Evolutionary conservation across 2,329 filamentous ascomycete species (phyloP), one percentile per base, ranked within the genome.

Genomic region (Xylaria polymorpha): DNA sequence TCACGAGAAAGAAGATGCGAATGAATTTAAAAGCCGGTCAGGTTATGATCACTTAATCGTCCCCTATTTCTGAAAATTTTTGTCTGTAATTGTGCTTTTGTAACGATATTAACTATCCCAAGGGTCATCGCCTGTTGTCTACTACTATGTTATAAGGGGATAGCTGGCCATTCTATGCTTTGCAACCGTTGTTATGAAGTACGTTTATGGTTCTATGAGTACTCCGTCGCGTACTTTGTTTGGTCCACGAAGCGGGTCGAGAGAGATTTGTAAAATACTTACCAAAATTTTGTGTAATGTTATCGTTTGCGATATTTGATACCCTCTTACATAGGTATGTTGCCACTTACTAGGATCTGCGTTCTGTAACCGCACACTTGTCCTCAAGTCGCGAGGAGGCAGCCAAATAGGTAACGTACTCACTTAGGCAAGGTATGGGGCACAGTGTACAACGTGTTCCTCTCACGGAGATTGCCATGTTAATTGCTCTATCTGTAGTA

Each of bases 1-100:
- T 51, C 50, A 59, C 32, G 60, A 66, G 43, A 63, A 63, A 66
- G 48, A 59, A 66, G 59, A 66, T 58, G 66, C 37, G 46, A 69
- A 71, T 55, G 66, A 71, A 61, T 32, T 58, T 57, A 39, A 58
- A 61, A 64, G 18, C 15, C 29, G n/a, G 41, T 44, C 50, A 50
- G 18, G 25, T 48, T 62, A 61, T 66, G 61, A 64, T 66, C 32
- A 53, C 18, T 39, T 41, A 56, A n/a, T 39, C 1, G 8, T 12
- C 15, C 15, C 43, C 32, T 32, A 4, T 48, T 53, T 14, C 22
- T 43, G 14, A 22, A 60, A 10, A 29, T 29, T 12, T 12, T 20
- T 9, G 9, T 53, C 2, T 35, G 50, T 66, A 50, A 58, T 35
- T 58, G 20, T 14, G 12, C 25, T 53, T 22, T 51, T n/a, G 22